Evolutionary conservation across 2,329 filamentous ascomycete genomes (phyloP), one percentile per base, ranked within the genome.

Genomic region (Keithomyces neogunnii): DNA sequence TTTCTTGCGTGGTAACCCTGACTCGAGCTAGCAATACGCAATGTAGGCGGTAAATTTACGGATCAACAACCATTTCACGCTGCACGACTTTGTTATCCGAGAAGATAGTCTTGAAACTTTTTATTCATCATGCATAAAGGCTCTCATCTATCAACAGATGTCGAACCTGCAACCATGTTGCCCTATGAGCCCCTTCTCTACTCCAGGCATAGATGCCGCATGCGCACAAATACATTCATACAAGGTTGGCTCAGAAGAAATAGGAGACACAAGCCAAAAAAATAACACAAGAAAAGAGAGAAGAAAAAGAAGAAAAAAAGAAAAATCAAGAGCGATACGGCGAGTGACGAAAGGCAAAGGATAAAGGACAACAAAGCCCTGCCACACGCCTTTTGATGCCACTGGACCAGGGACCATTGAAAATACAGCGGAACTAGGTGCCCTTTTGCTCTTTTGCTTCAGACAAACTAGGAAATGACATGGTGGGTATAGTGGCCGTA

Each of bases 351-450:
- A 35, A 6, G 33, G 10, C 6, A 35, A 35, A 35, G 33, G 6
- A 10, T 35, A 45, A 31, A 49, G 29, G 19, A 35, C 33, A 29
- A 43, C 33, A 11, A 13, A 49, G 29, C 28, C 4, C 5, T 19
- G 39, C 36, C 36, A 10, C 44, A 46, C 48, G 48, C 48, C 48
- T 7, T 50, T 46, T 40, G 13, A 50, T 50, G 48, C 48, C 43
- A 39, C 33, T 28, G 33, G 26, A 30, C 40, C 28, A 30, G 30
- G 35, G 31, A 46, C 11, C 31, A 35, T 35, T 35, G 4, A 35
- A 46, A 46, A 35, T 26, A 38, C 30, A 32, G n/a, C 26, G 30
- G 6, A 29, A 44, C 32, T 49, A 10, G 29, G 9, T 49, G 26
- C 38, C 43, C 28, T 6, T 33, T 31, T 35, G 31, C 45, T 26